A percentile compares a stretch with the other conserved stretches of the same genome.
Evolutionary conservation across 306 rosid species (phyloP).

Genomic region (Pyrus bretschneideri): DNA sequence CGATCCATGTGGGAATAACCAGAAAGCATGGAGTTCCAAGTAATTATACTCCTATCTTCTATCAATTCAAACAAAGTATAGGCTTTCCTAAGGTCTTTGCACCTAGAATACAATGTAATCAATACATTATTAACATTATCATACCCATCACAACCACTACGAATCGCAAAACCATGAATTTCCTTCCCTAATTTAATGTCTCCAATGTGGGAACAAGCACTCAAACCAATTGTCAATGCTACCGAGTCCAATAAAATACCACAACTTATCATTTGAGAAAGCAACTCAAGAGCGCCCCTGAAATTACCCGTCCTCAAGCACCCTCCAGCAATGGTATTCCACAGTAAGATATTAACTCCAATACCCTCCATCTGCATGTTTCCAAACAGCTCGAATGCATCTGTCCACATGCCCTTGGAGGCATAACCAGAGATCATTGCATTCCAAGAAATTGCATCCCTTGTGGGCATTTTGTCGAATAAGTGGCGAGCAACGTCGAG

Average conservation of each 20-base stretch:
- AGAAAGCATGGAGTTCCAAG: slow-evolving; percentile 87
- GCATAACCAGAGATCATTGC: slow-evolving; percentile 70
- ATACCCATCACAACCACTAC: slow-evolving; percentile 34
- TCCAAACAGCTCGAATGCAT: slow-evolving; percentile 55
- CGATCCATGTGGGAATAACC: slow-evolving; percentile 58
- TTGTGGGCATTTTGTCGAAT: slow-evolving; percentile 60
- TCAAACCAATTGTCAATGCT: slow-evolving; percentile 55
- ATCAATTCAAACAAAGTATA: slow-evolving; percentile 40
- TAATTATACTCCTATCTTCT: slow-evolving; percentile 46
- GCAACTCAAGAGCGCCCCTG: slow-evolving; percentile 42
- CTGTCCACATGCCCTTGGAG: slow-evolving; percentile 61
- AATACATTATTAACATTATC: slow-evolving; percentile 57
- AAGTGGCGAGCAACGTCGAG: slow-evolving; percentile 54
- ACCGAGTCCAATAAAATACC: slow-evolving; percentile 53
- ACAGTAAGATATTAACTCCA: slow-evolving; percentile 47
- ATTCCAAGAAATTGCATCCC: slow-evolving; percentile 80
- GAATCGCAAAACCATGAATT: slow-evolving; percentile 67
- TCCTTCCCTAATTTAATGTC: slow-evolving; percentile 67
- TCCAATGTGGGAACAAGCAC: slow-evolving; percentile 72
- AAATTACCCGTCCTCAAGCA: slow-evolving; percentile 46
- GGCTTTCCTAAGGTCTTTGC: slow-evolving; percentile 61
- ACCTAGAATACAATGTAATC: slow-evolving; percentile 88
- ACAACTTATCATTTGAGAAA: slow-evolving; percentile 57
- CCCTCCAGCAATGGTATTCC: slow-evolving; percentile 82
- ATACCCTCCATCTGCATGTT: slow-evolving; percentile 40